A percentile compares a stretch with the other conserved stretches of the same genome.
Conservation (phyloP, 306 rosid species). For the Pachyrhizus erosus region DNA sequence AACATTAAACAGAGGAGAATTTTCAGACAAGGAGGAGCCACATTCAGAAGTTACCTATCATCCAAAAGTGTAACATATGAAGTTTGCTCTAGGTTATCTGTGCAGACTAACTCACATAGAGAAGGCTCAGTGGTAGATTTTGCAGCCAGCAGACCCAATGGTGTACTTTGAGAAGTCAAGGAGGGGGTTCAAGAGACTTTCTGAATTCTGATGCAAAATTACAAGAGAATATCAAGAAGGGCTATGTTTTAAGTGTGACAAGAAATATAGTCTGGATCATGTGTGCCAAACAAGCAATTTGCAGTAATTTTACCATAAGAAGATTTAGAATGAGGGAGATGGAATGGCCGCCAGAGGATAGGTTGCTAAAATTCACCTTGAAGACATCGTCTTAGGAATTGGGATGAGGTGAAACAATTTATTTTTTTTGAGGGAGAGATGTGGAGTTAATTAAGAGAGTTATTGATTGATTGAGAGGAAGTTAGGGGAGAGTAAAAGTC, state of each 20-base stretch:
- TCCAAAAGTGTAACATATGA: not conserved
- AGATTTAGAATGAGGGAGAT: not conserved
- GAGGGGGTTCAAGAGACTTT: not conserved
- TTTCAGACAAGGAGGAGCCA: not conserved
- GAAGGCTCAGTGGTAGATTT: not conserved
- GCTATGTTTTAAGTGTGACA: not conserved
- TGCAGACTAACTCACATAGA: not conserved
- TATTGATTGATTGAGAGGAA: not conserved
- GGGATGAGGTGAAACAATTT: not conserved
- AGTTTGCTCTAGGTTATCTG: not conserved
- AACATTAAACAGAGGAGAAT: not conserved
- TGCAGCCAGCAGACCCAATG: not conserved
- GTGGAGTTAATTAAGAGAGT: not conserved
- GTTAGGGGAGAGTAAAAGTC: not conserved
- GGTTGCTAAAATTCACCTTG: not conserved
- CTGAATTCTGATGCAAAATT: slow-evolving; percentile 13
- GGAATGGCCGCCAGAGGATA: not conserved
- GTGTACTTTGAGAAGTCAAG: not conserved
- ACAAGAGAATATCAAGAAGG: not conserved
- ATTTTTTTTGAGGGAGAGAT: not conserved
- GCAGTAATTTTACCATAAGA: not conserved
- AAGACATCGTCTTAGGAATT: not conserved
- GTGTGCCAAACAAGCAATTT: not conserved
- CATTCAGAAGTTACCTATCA: not conserved
- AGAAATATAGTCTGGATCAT: not conserved